Evolutionary conservation across 768 basidiomycete species (phyloP), one percentile per base, ranked within the genome.

Genomic region (Lactarius pseudohatsudake): DNA sequence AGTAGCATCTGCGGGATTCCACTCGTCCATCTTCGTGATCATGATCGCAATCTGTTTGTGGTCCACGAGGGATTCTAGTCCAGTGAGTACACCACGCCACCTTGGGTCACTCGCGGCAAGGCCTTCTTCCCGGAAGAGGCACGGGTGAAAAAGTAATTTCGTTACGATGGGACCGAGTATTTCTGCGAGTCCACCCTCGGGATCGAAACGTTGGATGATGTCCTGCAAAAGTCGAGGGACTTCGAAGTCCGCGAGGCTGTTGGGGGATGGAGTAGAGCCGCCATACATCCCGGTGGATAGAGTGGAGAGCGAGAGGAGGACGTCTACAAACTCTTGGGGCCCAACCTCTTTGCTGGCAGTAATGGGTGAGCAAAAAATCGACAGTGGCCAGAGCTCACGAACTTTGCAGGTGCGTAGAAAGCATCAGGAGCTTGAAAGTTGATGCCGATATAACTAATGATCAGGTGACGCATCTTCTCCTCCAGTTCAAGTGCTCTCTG

Each of bases 351-450:
- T 89, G 9, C 91, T 92, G 64, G 41, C 18, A 30, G 30, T 10
- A 53, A 30, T 11, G 32, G 16, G 32, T 40, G 50, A 57, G 56
- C 59, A 61, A 67, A 26, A 13, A 15, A 26, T 38, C 18, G 28
- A 54, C 38, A 56, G 62, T 47, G 64, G 36, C 9, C 62, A 32
- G 18, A 18, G 26, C 40, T 57, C 30, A 79, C 84, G 66, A 76
- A 92, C 94, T 86, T 84, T 61, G 77, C 63, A 11, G 95, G 96
- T 71, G 97, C 93, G 57, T 94, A 91, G 71, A 99, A 98, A 90
- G 98, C 96, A 45, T 87, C 88, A 1, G 96, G 92, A 66, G 96
- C 95, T 77, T 96, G 94, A 11, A 99, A 79, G 28, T 85, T 90
- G 57, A 98, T 82, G 6, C 95, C 96, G 13, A 89, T 85, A 77